Evolutionary conservation across 257 asterid species (phyloP).

Genomic region (Ballota nigra): DNA sequence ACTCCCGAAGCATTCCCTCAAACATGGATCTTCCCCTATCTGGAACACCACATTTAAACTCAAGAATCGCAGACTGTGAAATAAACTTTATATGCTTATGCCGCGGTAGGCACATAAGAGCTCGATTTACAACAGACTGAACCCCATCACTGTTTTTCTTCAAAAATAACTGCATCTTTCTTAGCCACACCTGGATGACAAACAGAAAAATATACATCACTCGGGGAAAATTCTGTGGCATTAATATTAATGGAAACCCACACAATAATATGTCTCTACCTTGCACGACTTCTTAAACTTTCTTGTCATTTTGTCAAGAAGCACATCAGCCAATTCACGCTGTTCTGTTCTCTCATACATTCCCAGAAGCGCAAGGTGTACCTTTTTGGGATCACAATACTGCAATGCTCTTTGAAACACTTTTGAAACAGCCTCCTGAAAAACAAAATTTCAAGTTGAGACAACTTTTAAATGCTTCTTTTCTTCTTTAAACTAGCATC

Average conservation of each 20-base stretch:
- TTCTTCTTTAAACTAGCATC: not conserved
- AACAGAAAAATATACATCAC: not conserved
- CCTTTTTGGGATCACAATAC: constrained; percentile 81
- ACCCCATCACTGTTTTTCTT: constrained; percentile 54
- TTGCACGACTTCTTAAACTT: constrained; percentile 86
- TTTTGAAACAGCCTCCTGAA: constrained; percentile 76
- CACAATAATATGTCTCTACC: constrained; percentile 35
- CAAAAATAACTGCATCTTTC: constrained; percentile 56
- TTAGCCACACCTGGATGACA: constrained; percentile 73
- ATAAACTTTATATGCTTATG: constrained; percentile 82
- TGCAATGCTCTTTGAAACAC: constrained; percentile 82
- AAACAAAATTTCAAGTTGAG: not conserved
- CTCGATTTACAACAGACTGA: constrained; percentile 66
- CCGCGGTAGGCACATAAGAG: constrained; percentile 65
- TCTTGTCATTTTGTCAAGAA: constrained; percentile 75
- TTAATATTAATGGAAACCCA: not conserved
- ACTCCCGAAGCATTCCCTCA: constrained; percentile 80
- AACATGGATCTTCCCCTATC: constrained; percentile 89
- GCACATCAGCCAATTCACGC: constrained; percentile 58
- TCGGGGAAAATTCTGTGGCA: not conserved
- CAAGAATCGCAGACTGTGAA: constrained; percentile 77
- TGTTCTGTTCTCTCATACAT: constrained; percentile 84
- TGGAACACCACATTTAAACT: constrained; percentile 85
- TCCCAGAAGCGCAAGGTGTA: constrained; percentile 76
- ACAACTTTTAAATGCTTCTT: not conserved